Conservation (phyloP, 306 rosid genomes). For the Acacia crassicarpa region DNA sequence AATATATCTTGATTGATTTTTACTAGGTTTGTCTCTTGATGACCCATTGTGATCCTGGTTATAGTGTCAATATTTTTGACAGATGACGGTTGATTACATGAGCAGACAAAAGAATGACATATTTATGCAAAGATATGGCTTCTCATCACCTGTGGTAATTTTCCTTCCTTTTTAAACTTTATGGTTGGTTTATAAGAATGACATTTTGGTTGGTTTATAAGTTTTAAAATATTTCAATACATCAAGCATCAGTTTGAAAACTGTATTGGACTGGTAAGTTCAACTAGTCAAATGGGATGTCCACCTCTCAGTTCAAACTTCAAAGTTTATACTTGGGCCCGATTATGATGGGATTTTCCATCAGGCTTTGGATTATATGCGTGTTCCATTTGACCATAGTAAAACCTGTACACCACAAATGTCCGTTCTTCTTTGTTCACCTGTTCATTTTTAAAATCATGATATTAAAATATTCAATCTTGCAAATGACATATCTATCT, state of each 20-base stretch:
- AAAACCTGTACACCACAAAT: neutral
- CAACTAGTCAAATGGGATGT: neutral
- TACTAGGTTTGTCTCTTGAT: neutral
- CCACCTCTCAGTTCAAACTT: neutral
- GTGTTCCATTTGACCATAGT: neutral
- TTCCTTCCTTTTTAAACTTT: conserved; percentile 18
- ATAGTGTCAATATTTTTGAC: conserved; percentile 42
- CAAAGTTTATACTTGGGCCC: neutral
- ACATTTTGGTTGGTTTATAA: neutral
- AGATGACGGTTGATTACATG: conserved; percentile 90
- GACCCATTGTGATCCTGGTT: conserved; percentile 34
- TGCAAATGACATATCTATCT: neutral
- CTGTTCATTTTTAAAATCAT: neutral
- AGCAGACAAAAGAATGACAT: conserved; percentile 58
- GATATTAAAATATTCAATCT: neutral
- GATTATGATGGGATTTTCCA: neutral
- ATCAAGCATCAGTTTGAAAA: neutral
- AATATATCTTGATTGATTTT: neutral
- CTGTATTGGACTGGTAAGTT: neutral
- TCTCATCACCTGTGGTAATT: conserved; percentile 87
- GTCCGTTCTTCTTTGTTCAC: neutral
- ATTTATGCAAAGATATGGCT: conserved; percentile 87
- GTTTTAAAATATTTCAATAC: neutral
- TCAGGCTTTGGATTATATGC: neutral
- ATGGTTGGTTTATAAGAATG: neutral